A percentile compares a stretch with the other conserved stretches of the same genome.
Conservation (phyloP, 2,329 filamentous ascomycete species). For the Penicillium sp. region DNA sequence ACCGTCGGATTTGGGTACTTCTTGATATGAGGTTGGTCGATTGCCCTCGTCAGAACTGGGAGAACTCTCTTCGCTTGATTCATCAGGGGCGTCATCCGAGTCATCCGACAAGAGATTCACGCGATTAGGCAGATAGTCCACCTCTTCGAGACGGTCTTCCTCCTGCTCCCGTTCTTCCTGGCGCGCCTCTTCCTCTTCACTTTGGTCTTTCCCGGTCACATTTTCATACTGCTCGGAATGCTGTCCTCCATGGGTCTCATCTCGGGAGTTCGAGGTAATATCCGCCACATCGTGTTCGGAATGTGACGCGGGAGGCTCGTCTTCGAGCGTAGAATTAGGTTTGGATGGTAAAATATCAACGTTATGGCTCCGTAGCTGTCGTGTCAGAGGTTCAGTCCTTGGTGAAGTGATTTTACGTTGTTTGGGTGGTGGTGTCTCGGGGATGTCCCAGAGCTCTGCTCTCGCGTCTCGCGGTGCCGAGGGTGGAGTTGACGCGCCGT, state of each 20-base stretch:
- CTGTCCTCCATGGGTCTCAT: background rate
- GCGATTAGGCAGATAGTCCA: background rate
- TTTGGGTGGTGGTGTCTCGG: background rate
- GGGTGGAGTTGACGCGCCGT: slow-evolving; percentile 5
- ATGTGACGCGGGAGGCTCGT: background rate
- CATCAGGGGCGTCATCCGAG: background rate
- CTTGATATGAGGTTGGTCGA: background rate
- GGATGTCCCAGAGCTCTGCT: slow-evolving; percentile 14
- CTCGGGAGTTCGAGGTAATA: background rate
- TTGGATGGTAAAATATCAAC: background rate
- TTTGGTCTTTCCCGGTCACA: background rate
- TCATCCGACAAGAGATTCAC: background rate
- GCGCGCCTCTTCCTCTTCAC: background rate
- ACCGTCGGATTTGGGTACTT: background rate
- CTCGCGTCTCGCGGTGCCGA: slow-evolving; percentile 11
- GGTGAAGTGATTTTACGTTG: background rate
- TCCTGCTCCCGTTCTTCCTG: background rate
- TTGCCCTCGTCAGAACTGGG: background rate
- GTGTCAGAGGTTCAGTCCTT: background rate
- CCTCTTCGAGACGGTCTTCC: background rate
- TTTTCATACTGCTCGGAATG: background rate
- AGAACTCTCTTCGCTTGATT: background rate
- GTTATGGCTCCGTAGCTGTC: background rate
- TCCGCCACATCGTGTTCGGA: background rate
- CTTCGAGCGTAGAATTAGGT: slow-evolving; percentile 6